Evolutionary conservation across 1,284 basidiomycete species (phyloP).

Genomic region (Pyrrhoderma lamaoense): DNA sequence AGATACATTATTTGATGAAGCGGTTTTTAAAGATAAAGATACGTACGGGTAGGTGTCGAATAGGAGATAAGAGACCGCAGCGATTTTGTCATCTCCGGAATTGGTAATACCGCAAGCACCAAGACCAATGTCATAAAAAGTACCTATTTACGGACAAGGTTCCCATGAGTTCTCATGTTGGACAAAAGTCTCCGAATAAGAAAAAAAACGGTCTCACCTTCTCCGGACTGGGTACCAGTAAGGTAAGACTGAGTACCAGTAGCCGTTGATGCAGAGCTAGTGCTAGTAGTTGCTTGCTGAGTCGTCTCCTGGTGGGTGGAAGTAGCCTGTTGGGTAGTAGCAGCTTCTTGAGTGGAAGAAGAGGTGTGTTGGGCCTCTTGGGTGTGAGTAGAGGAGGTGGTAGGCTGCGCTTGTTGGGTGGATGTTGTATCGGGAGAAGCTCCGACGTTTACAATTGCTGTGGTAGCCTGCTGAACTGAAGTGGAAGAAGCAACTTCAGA

Average conservation of each 20-base stretch:
- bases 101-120: slow-evolving; percentile 28
- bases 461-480: background rate
- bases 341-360: background rate
- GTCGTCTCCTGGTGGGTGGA: background rate
- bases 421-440: background rate
- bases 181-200: background rate
- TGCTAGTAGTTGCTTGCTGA: background rate
- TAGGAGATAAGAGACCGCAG: slow-evolving; percentile 32
- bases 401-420: background rate
- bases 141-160: slow-evolving; percentile 4
- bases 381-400: background rate
- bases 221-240: slow-evolving; percentile 10
- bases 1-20: background rate
- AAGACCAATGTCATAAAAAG: slow-evolving; percentile 24
- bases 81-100: slow-evolving; percentile 26
- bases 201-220: slow-evolving; percentile 3
- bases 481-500: background rate
- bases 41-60: slow-evolving; percentile 35
- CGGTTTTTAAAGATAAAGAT: background rate
- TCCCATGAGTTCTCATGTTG: background rate
- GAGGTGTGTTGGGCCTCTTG: background rate
- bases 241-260: slow-evolving; percentile 6
- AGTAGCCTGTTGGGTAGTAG: background rate
- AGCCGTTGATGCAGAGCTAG: background rate
- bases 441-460: background rate